phyloP scores from a whole-genome alignment of 345 rosid species.

The Euphorbia peplus region DNA sequence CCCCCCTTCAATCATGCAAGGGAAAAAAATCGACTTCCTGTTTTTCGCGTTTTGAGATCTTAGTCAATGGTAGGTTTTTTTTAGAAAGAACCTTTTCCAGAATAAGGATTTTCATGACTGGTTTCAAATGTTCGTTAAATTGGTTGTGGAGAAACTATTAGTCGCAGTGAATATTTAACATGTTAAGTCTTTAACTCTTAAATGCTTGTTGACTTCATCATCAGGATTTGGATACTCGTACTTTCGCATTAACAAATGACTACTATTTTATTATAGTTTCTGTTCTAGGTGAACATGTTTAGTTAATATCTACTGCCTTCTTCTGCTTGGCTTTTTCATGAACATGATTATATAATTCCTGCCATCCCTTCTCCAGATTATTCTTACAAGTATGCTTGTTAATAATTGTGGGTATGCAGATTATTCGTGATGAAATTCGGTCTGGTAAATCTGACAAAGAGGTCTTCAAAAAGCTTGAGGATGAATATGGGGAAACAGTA shows the following conservation, averaged over 20 bases:
- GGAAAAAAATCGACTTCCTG: too few relatives aligned
- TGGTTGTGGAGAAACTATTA: background rate
- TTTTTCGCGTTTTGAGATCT: too few relatives aligned
- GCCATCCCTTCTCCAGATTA: background rate
- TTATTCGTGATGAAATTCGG: slow-evolving; percentile 85
- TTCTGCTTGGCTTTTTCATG: background rate
- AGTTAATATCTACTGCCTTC: background rate
- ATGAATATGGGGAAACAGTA: slow-evolving; percentile 90
- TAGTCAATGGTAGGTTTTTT: background rate
- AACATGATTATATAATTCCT: background rate
- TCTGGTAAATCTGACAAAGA: slow-evolving; percentile 89
- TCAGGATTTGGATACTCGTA: background rate
- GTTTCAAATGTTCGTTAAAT: background rate
- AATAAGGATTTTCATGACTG: background rate
- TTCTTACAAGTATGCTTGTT: background rate
- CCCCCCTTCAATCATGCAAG: too few relatives aligned
- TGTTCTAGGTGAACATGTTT: background rate
- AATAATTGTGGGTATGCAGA: slow-evolving; percentile 39
- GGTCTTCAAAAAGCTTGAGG: slow-evolving; percentile 85
- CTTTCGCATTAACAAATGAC: background rate
- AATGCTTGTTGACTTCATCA: background rate
- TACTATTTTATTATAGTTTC: background rate
- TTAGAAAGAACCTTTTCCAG: background rate
- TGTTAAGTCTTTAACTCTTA: background rate
- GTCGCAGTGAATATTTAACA: background rate